Conservation (phyloP, 2,329 filamentous ascomycete species). For the Calonectria montana region DNA sequence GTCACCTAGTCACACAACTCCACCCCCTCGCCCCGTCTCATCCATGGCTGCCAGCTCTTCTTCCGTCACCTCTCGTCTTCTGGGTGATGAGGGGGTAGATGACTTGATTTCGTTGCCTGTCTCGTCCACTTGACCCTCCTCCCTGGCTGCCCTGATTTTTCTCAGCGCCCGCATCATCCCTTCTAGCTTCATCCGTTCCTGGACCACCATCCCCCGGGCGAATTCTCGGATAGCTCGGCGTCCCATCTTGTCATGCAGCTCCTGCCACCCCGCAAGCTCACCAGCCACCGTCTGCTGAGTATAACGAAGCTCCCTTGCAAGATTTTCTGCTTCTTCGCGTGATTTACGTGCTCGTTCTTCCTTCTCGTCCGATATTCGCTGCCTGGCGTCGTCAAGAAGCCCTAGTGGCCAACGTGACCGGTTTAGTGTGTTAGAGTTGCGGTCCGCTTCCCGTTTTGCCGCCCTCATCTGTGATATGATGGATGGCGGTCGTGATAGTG, state of each 20-base stretch:
- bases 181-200: constrained; percentile 82
- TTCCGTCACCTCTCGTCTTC: constrained; percentile 28
- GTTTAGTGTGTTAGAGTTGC: constrained; percentile 79
- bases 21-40: constrained; percentile 29
- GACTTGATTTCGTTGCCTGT: constrained; percentile 31
- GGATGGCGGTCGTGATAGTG: constrained; percentile 81
- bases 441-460: constrained; percentile 80
- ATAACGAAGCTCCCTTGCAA: constrained; percentile 87
- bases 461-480: constrained; percentile 82
- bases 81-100: constrained; percentile 21
- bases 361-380: constrained; percentile 84
- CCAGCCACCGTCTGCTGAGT: constrained; percentile 93
- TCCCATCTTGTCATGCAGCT: constrained; percentile 83
- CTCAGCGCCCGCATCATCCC: constrained; percentile 84
- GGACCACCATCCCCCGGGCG: constrained; percentile 81
- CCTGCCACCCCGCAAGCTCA: constrained; percentile 94
- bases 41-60: constrained; percentile 30
- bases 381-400: constrained; percentile 87
- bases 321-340: constrained; percentile 75
- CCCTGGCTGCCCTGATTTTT: constrained; percentile 56
- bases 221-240: constrained; percentile 80
- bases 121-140: constrained; percentile 17
- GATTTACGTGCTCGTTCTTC: constrained; percentile 81
- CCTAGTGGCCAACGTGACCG: constrained; percentile 84
- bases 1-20: constrained; percentile 27